Evolutionary conservation across 495 filamentous ascomycete species (phyloP).

Genomic region (Aspergillus avenaceus): DNA sequence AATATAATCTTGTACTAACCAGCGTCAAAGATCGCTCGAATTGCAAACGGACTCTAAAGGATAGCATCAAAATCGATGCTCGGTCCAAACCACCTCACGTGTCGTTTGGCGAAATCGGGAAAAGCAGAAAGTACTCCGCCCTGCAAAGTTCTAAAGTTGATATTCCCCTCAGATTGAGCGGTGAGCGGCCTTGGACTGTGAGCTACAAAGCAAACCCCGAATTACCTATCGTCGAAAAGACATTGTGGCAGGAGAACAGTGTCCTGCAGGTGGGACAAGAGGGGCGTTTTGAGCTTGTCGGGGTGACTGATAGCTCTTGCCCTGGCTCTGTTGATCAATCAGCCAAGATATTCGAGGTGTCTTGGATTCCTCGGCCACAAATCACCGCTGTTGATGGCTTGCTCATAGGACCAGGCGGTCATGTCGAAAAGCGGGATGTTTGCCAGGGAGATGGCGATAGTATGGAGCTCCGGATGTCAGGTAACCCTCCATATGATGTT

Average conservation of each 20-base stretch:
- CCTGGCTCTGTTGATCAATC: slow-evolving; percentile 71
- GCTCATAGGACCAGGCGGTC: slow-evolving; percentile 43
- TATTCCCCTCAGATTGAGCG: slow-evolving; percentile 78
- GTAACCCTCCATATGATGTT: slow-evolving; percentile 78
- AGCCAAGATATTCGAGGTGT: slow-evolving; percentile 70
- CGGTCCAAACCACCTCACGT: slow-evolving; percentile 81
- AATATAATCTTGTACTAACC: slow-evolving; percentile 78
- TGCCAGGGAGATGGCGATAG: slow-evolving; percentile 93
- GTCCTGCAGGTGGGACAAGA: slow-evolving; percentile 57
- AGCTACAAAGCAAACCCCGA: slow-evolving; percentile 59
- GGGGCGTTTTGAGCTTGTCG: slow-evolving; percentile 74
- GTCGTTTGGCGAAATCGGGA: slow-evolving; percentile 77
- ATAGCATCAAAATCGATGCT: slow-evolving; percentile 77
- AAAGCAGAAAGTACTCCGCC: slow-evolving; percentile 63
- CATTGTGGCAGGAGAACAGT: slow-evolving; percentile 63
- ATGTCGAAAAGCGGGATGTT: slow-evolving; percentile 69
- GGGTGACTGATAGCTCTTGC: slow-evolving; percentile 72
- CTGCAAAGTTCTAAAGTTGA: slow-evolving; percentile 70
- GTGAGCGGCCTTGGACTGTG: slow-evolving; percentile 77
- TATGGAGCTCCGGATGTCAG: slow-evolving; percentile 72
- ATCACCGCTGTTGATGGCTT: slow-evolving; percentile 62
- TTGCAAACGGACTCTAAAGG: slow-evolving; percentile 79
- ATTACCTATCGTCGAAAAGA: slow-evolving; percentile 41
- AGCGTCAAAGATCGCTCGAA: slow-evolving; percentile 80
- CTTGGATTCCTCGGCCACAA: slow-evolving; percentile 77